Evolutionary conservation across 2,329 filamentous ascomycete species (phyloP).

Genomic region (Penicillium concentricum): DNA sequence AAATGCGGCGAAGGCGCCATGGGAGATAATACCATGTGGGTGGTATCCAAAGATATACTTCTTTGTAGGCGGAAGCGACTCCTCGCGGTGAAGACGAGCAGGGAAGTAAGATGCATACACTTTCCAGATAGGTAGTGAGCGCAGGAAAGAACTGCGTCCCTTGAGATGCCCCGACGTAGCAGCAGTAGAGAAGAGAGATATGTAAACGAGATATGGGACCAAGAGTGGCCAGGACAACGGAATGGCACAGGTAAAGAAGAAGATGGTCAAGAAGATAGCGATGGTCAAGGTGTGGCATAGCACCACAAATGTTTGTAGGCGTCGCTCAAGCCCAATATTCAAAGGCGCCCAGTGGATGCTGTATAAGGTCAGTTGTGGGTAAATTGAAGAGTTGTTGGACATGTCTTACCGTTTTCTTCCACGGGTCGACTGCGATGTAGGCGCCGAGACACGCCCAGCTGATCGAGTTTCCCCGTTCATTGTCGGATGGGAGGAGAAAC

Average conservation of each 20-base stretch:
- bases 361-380: neutral
- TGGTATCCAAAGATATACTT: slow-evolving; percentile 99
- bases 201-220: slow-evolving; percentile 76
- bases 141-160: slow-evolving; percentile 71
- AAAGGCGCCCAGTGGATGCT: slow-evolving; percentile 83
- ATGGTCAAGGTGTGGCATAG: slow-evolving; percentile 72
- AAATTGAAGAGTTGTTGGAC: no score
- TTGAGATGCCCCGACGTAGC: slow-evolving; percentile 72
- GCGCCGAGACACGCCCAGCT: neutral
- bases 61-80: slow-evolving; percentile 71
- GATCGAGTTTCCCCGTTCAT: slow-evolving; percentile 2
- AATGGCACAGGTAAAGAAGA: slow-evolving; percentile 89
- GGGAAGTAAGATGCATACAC: slow-evolving; percentile 93
- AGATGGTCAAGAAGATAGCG: slow-evolving; percentile 68
- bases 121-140: slow-evolving; percentile 74
- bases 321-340: slow-evolving; percentile 67
- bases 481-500: neutral
- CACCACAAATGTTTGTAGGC: slow-evolving; percentile 76
- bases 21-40: slow-evolving; percentile 94
- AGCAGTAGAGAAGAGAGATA: slow-evolving; percentile 71
- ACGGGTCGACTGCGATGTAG: slow-evolving; percentile 2
- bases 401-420: slow-evolving; percentile 1
- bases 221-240: slow-evolving; percentile 85
- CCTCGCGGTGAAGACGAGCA: slow-evolving; percentile 79
- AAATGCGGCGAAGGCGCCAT: slow-evolving; percentile 92